Evolutionary conservation across 352 stramenopile genomes (phyloP).

Genomic region (Phytopythium vexans): DNA sequence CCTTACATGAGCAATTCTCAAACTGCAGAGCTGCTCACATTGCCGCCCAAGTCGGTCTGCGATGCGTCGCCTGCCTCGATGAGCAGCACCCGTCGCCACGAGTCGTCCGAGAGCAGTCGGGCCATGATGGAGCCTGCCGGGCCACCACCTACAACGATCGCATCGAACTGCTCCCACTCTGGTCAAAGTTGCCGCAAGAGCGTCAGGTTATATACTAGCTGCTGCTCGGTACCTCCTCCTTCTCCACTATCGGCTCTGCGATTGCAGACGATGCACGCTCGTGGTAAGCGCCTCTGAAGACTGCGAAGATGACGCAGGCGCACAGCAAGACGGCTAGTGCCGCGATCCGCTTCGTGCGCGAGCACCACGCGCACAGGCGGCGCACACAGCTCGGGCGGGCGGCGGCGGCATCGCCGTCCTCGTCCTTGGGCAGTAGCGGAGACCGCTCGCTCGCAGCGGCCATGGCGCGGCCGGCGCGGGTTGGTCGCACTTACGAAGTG

Average conservation of each 20-base stretch:
- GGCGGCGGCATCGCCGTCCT: no score
- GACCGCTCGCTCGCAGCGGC: no score
- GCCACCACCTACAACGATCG: slow-evolving; percentile 60
- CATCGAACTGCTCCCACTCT: slow-evolving; percentile 33
- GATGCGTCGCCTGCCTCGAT: slow-evolving; percentile 63
- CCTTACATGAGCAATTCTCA: background rate
- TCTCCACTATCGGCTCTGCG: no score
- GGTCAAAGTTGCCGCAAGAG: no score
- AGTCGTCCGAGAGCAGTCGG: slow-evolving; percentile 49
- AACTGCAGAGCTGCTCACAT: slow-evolving; percentile 15
- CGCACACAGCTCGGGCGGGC: no score
- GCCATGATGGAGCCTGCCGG: slow-evolving; percentile 55
- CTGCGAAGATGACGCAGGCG: slow-evolving; percentile 6
- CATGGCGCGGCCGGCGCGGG: no score
- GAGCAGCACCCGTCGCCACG: slow-evolving; percentile 55
- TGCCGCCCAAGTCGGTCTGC: slow-evolving; percentile 48
- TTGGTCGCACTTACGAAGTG: no score
- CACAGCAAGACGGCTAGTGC: slow-evolving; percentile 4
- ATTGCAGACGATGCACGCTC: no score
- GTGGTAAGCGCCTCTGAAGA: background rate
- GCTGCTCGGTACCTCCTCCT: no score
- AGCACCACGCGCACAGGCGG: slow-evolving; percentile 6
- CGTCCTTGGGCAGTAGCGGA: no score
- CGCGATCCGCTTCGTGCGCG: background rate
- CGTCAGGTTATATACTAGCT: no score